Evolutionary conservation across 495 filamentous ascomycete genomes (phyloP), one percentile per base, ranked within the genome.

Genomic region (Rhizodiscina lignyota): DNA sequence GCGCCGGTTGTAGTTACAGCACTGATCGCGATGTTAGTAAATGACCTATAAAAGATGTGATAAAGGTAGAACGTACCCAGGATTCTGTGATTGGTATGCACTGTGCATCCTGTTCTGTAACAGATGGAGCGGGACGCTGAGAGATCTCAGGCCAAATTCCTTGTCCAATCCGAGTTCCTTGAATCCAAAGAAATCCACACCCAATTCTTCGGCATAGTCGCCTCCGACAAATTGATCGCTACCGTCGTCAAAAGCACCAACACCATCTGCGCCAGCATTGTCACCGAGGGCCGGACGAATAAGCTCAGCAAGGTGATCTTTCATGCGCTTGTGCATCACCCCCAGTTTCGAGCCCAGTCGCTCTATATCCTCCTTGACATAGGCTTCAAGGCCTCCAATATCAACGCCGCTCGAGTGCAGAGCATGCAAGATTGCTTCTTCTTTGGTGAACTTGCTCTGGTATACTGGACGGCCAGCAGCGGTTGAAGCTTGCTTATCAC

Each of bases 151-250:
- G 11, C 84, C 83, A 50, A 94, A 75, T 50, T 97, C 89, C 38
- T 70, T 74, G 48, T 92, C 87, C 20, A 97, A 65, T 13, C 89
- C 89, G 22, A 96, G 67, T 43, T 92, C 87, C 53, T 86, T 87
- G 68, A 99, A 94, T 6, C 89, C 89, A 44, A 99, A 96, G 68
- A 94, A 99, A 59, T 99, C 89, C 57, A 94, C 89, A 39, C 83
- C 86, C 21, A 96, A 77, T 46, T 96, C 89, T 58, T 93, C 89
- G 1, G 89, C 89, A 52, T 94, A 99, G 50, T 96, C 87, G 34
- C 89, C 89, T 24, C 80, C 81, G 34, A 94, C 72, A 47, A 99
- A 99, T 54, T 96, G 87, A 43, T 99, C 89, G 48, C 84, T 93
- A 39, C 86, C 87, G 49, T 99, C 89, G 39, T 85, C 76, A 60